Percentiles rank a stretch among this genome's conserved stretches.
Evolutionary conservation across 371 early-diverging fungal species (phyloP).

Genomic region (Conidiobolus incongruus): DNA sequence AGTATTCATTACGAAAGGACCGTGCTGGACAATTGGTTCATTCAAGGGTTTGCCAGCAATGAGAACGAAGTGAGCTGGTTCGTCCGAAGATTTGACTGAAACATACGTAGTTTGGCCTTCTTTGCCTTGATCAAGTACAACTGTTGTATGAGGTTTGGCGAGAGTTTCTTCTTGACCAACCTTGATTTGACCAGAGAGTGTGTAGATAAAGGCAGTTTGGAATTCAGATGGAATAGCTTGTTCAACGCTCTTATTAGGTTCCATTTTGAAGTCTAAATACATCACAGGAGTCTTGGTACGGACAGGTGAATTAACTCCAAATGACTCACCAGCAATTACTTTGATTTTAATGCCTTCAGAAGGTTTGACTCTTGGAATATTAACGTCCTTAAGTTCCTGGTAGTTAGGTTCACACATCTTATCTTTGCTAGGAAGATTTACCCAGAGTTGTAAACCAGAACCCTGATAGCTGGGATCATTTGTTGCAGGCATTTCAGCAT

Average conservation of each 20-base stretch:
- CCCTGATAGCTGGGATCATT: slow-evolving; percentile 13
- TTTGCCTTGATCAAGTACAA: slow-evolving; percentile 20
- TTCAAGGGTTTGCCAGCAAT: slow-evolving; percentile 2
- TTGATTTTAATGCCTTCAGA: no score
- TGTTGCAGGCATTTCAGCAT: slow-evolving; percentile 33
- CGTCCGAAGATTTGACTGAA: slow-evolving; percentile 19
- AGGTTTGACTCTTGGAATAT: no score
- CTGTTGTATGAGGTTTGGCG: slow-evolving; percentile 24
- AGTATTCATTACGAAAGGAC: slow-evolving; percentile 22
- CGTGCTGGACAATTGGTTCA: slow-evolving; percentile 22
- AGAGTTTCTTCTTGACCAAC: no score
- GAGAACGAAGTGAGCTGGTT: not conserved
- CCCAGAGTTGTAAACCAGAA: slow-evolving; percentile 45
- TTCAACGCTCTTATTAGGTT: no score
- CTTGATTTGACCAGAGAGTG: no score
- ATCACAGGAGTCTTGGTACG: slow-evolving; percentile 40
- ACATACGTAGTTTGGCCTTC: slow-evolving; percentile 10
- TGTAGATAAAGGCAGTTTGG: no score
- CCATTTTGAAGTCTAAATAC: slow-evolving; percentile 42
- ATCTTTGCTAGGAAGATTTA: slow-evolving; percentile 32
- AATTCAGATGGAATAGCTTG: no score
- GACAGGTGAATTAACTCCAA: slow-evolving; percentile 28
- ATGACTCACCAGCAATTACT: no score
- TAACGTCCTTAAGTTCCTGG: no score
- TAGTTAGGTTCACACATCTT: slow-evolving; percentile 46